Conservation (phyloP, 2,329 filamentous ascomycete genomes). For the Aspergillus proliferans region DNA sequence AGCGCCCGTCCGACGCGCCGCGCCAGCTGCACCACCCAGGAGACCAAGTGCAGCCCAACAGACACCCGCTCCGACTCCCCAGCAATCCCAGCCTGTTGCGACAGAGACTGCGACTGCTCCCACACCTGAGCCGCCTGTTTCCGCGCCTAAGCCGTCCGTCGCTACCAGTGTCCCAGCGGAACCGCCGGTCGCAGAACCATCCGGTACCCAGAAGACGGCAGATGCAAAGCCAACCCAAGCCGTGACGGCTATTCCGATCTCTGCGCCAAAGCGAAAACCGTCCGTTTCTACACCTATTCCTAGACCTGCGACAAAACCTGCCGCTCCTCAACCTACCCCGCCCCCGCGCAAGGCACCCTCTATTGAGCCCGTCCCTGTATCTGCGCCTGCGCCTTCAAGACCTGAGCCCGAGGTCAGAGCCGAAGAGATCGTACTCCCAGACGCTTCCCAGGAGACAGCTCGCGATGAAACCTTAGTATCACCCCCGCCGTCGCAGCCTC, state of each 20-base stretch:
- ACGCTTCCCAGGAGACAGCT: conserved; percentile 4
- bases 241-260: conserved; percentile 21
- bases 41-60: conserved; percentile 37
- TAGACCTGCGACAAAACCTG: conserved; percentile 5
- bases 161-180: not conserved
- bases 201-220: conserved; percentile 1
- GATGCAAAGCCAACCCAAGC: conserved; percentile 3
- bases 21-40: conserved; percentile 37
- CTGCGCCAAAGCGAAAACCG: conserved; percentile 21
- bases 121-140: conserved; percentile 8
- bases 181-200: conserved; percentile 7
- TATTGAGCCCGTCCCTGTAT: conserved; percentile 9
- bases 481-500: conserved; percentile 3
- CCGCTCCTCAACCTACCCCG: conserved; percentile 13
- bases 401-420: conserved; percentile 8
- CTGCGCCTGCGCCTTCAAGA: conserved; percentile 8
- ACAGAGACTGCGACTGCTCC: conserved; percentile 12
- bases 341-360: conserved; percentile 9
- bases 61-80: conserved; percentile 14
- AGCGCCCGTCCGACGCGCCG: conserved; percentile 53
- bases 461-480: conserved; percentile 4
- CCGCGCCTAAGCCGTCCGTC: conserved; percentile 1
- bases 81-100: conserved; percentile 19
- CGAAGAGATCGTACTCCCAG: conserved; percentile 1
- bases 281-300: conserved; percentile 16